Evolutionary conservation across 345 rosid species (phyloP).

Genomic region (Acer campestre): DNA sequence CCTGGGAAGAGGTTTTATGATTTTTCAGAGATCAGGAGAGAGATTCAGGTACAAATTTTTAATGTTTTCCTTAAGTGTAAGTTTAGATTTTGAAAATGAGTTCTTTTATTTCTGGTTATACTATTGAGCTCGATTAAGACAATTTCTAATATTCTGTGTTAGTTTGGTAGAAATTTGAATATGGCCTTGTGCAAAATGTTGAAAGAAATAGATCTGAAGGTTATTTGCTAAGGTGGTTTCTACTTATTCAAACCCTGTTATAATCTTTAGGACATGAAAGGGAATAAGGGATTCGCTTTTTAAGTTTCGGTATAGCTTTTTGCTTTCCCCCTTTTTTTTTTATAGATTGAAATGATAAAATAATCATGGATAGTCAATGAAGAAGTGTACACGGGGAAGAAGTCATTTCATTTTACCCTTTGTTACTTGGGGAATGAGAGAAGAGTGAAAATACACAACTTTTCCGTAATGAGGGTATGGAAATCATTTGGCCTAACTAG

Average conservation of each 20-base stretch:
- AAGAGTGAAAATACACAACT: neutral
- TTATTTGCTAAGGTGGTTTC: neutral
- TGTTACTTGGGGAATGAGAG: neutral
- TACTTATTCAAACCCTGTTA: neutral
- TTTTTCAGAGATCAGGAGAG: constrained; percentile 92
- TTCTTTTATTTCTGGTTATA: neutral
- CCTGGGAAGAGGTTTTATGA: constrained; percentile 78
- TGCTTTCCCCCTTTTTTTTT: neutral
- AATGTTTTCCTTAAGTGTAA: neutral
- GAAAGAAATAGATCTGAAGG: neutral
- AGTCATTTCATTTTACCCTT: neutral
- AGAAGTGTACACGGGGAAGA: neutral
- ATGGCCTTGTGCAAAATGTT: neutral
- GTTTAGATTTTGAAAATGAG: neutral
- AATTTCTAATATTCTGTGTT: neutral
- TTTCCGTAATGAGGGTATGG: neutral
- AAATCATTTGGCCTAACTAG: neutral
- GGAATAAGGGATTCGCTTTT: neutral
- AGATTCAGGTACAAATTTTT: constrained; percentile 67
- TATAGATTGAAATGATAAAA: neutral
- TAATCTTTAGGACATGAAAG: neutral
- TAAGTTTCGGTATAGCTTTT: neutral
- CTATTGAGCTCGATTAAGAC: neutral
- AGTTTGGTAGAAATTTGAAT: neutral
- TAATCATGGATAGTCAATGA: neutral